Evolutionary conservation across 2,329 filamentous ascomycete species (phyloP), one percentile per base, ranked within the genome.

Genomic region (Cercospora canescens): DNA sequence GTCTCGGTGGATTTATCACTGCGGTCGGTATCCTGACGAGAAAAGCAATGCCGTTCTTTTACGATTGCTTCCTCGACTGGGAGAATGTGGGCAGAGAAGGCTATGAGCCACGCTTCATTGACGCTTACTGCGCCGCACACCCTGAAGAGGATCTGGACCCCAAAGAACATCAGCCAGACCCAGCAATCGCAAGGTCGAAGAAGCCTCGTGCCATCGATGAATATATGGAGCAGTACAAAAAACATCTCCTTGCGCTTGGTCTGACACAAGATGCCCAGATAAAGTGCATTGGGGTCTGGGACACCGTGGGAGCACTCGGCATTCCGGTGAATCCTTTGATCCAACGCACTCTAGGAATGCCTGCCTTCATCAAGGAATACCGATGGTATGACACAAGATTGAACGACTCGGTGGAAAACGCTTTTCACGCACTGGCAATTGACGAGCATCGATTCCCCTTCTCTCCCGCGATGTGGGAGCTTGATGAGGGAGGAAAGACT

Each of bases 371-470:
- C 62, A 71, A 73, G 52, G 71, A 74, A 18, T 77, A 76, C 62
- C 63, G 70, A 28, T 79, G 76, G 75, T 76, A 76, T 32, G 76
- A 79, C 63, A 79, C 77, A 4, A 70, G 70, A 32, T 69, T 79
- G 3, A 73, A 73, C 60, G 70, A 75, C 39, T 67, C 71, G n/a
- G 76, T 86, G 4, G 81, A 85, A 41, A 82, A 86, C 65, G 85
- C 85, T 1, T 87, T 86, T 67, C 85, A 87, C 52, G 85, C 84
- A 0, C 76, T 87, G 0, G 84, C 84, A 2, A 77, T 87, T 0
- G 85, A 87, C 55, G 85, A 87, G 69, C 80, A 80, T 52, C 79
- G 85, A 1, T 76, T 73, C 9, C 81, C 84, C 0, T 87, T 85
- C 68, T 77, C 79, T 0, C 85, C 85, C 0, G 84, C 84, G 0